Percentiles rank a stretch among this genome's conserved stretches.
Evolutionary conservation across 164 flowering plant genomes (phyloP).

Genomic region (Stephania japonica): DNA sequence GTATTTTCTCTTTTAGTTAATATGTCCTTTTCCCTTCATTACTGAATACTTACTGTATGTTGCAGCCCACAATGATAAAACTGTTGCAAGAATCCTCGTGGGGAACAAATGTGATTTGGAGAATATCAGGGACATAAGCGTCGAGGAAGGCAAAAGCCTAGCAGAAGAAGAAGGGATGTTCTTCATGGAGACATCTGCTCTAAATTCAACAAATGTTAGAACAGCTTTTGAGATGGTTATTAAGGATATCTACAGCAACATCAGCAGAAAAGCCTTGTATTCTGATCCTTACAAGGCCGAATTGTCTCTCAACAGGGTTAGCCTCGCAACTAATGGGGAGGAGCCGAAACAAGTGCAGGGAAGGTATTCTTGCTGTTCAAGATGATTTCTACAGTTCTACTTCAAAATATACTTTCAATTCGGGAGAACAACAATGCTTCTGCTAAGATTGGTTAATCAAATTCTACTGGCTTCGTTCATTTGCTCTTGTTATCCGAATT

Average conservation of each 20-base stretch:
- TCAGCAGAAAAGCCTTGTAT: conserved; percentile 53
- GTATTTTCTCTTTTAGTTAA: not conserved
- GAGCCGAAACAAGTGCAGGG: not conserved
- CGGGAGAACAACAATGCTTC: not conserved
- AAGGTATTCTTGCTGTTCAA: conserved; percentile 5
- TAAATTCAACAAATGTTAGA: conserved; percentile 61
- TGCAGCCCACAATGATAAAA: conserved; percentile 75
- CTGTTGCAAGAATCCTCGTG: conserved; percentile 61
- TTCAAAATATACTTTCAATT: not conserved
- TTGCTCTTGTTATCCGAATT: not conserved
- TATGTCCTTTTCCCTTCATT: not conserved
- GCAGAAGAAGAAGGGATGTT: conserved; percentile 69
- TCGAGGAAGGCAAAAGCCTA: conserved; percentile 53
- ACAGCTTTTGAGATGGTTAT: conserved; percentile 65
- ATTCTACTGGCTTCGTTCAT: not conserved
- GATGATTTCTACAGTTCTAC: conserved; percentile 1
- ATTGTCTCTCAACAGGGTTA: conserved; percentile 1
- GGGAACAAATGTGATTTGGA: conserved; percentile 69
- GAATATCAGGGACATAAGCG: conserved; percentile 58
- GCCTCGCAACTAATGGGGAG: not conserved
- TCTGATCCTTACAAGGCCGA: conserved; percentile 4
- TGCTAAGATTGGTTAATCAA: not conserved
- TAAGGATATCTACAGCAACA: conserved; percentile 52
- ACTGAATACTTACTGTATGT: not conserved
- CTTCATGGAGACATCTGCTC: conserved; percentile 73